These are phyloP conservation scores for Metarhizium guizhouense DNA, from an alignment of 2,329 filamentous ascomycete species.

Conservation along the genomic window DNA sequence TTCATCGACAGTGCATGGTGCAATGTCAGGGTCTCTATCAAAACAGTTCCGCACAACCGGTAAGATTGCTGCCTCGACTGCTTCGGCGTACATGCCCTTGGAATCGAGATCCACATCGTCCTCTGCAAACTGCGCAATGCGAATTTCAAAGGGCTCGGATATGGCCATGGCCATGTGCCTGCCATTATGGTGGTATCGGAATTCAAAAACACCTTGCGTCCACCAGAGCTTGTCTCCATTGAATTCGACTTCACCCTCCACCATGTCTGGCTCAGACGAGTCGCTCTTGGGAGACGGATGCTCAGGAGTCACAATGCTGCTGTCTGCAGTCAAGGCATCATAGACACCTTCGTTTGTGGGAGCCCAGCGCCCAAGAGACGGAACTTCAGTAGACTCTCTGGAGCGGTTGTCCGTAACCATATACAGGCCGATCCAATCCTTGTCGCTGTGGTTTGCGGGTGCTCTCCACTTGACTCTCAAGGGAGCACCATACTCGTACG, in stretches of 20 bases:
- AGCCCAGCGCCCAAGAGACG: constrained; percentile 83
- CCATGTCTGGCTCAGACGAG: constrained; percentile 46
- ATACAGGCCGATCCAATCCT: constrained; percentile 94
- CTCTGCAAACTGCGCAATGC: constrained; percentile 69
- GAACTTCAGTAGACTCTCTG: constrained; percentile 72
- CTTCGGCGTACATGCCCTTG: constrained; percentile 52
- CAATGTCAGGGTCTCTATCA: constrained; percentile 84
- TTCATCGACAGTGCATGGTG: constrained; percentile 70
- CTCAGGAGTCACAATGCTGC: constrained; percentile 66
- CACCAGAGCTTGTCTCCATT: constrained; percentile 93
- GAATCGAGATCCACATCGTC: constrained; percentile 57
- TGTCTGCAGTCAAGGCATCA: constrained; percentile 65
- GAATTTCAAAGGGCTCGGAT: constrained; percentile 86
- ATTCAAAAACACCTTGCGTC: constrained; percentile 93
- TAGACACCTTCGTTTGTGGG: constrained; percentile 70
- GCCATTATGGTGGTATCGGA: constrained; percentile 91
- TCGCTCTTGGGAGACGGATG: constrained; percentile 43
- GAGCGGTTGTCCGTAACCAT: constrained; percentile 91
- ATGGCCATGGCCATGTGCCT: constrained; percentile 91
- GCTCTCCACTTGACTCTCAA: constrained; percentile 88
- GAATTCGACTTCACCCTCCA: constrained; percentile 78
- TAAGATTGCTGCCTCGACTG: constrained; percentile 69
- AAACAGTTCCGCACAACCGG: constrained; percentile 87
- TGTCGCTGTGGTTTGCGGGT: constrained; percentile 75
- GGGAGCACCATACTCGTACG: constrained; percentile 82